Percentiles rank a stretch among this genome's conserved stretches.
Evolutionary conservation across 257 asterid genomes (phyloP).

Genomic region (Nicotiana obtusifolia): DNA sequence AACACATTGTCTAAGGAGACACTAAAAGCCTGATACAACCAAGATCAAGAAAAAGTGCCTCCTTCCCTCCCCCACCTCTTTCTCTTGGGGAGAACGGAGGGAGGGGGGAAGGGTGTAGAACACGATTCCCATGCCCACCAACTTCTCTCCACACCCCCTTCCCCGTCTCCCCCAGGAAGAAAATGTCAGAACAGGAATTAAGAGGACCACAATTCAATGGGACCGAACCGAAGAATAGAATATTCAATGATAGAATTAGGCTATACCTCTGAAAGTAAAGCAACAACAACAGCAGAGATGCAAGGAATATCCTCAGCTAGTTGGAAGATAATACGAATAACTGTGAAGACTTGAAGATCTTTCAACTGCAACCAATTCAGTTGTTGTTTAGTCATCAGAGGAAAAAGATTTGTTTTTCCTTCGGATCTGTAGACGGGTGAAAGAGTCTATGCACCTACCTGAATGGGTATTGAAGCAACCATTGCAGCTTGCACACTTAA

Average conservation of each 20-base stretch:
- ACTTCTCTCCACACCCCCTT: background rate
- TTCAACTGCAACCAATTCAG: conserved; percentile 58
- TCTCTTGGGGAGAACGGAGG: background rate
- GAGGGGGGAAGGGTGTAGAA: background rate
- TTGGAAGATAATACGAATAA: conserved; percentile 93
- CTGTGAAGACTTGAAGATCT: conserved; percentile 91
- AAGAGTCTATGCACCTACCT: conserved; percentile 40
- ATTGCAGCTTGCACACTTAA: conserved; percentile 79
- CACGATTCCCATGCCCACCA: background rate
- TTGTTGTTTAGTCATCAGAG: background rate
- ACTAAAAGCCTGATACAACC: background rate
- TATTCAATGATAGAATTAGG: background rate
- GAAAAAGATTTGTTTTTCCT: background rate
- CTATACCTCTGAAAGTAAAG: conserved; percentile 92
- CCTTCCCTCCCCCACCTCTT: background rate
- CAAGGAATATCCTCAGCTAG: conserved; percentile 95
- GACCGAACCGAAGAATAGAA: background rate
- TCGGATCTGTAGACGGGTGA: background rate
- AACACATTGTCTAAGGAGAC: background rate
- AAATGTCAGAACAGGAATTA: background rate
- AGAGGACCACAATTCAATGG: background rate
- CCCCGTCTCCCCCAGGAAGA: background rate
- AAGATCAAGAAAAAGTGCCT: background rate
- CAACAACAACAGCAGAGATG: conserved; percentile 97
- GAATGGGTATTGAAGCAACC: conserved; percentile 96